Base-by-base conservation (phyloP, 306 rosid species). In the Arachis stenosperma region DNA sequence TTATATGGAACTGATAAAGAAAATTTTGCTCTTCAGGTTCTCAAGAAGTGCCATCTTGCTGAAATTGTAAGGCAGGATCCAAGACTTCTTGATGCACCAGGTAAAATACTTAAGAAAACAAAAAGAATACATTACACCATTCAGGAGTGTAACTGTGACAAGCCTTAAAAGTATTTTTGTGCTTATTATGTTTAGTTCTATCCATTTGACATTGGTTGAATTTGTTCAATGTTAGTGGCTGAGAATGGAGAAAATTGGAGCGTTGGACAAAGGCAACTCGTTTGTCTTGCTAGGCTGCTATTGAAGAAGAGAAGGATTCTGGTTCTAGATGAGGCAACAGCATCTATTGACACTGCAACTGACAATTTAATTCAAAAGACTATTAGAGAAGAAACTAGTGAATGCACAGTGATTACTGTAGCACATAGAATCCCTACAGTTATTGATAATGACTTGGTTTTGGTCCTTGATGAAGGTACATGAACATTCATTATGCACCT, bases 171-270 rank as follows among this genome's bases (percentile, higher is more conserved):
- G 14, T 14, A 33, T 66, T 6, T 52, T 0, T 29, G 2, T 17
- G 37, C 15, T 33, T n/a, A 4, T 9, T n/a, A 4, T 9, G 2
- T n/a, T 7, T 29, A 12, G 8, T 64, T 30, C 9, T 64, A 65
- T 65, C 43, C 12, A n/a, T 79, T 30, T 61, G 33, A 39, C 8
- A 46, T 58, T 43, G 6, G 11, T 17, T 50, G 65, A 69, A 59
- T 57, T 29, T 73, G 71, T 15, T 15, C 29, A 15, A 13, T 67
- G 61, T 3, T 82, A 93, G 98, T 93, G 17, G 90, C 94, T 6
- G 98, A 93, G 81, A 92, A 88, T 70, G 97, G 98, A 71, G 97
- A 85, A 73, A 93, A 91, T 78, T 93, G 97, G 98, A 93, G 98
- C 52, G 97, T 89, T 58, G 98, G 97, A 69, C 98, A 91, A 66